phyloP scores from a whole-genome alignment of 1,284 basidiomycete genomes.

The Thelephora terrestris region DNA sequence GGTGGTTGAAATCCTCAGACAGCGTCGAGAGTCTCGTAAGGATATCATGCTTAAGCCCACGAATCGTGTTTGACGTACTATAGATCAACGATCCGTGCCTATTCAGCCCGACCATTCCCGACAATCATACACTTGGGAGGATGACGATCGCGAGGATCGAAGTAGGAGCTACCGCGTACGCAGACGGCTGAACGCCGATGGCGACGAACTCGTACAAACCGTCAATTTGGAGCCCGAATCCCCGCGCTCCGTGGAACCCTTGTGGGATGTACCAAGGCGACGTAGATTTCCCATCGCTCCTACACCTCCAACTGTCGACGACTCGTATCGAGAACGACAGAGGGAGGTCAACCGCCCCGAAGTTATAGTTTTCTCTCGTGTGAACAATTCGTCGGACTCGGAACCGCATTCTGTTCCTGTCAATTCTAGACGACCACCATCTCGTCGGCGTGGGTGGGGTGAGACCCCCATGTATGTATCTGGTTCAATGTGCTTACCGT shows the following conservation, averaged over 20 bases:
- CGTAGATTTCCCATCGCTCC: neutral
- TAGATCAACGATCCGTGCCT: too few relatives aligned
- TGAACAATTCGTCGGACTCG: neutral
- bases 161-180: constrained; percentile 30
- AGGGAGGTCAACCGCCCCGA: too few relatives aligned
- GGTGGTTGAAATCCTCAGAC: too few relatives aligned
- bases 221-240: constrained; percentile 22
- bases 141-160: neutral
- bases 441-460: constrained; percentile 16
- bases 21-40: too few relatives aligned
- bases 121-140: too few relatives aligned
- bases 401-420: neutral
- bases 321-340: too few relatives aligned
- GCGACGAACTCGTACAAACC: constrained; percentile 32
- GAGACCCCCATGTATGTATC: neutral
- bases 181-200: constrained; percentile 28
- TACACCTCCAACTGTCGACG: too few relatives aligned
- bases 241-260: neutral
- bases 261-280: neutral
- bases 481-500: neutral
- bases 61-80: too few relatives aligned
- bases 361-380: too few relatives aligned
- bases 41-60: too few relatives aligned
- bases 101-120: too few relatives aligned
- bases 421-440: neutral